A percentile compares a stretch with the other conserved stretches of the same genome.
Conservation (phyloP, 148 eudicot species). For the Amaranthus palmeri region DNA sequence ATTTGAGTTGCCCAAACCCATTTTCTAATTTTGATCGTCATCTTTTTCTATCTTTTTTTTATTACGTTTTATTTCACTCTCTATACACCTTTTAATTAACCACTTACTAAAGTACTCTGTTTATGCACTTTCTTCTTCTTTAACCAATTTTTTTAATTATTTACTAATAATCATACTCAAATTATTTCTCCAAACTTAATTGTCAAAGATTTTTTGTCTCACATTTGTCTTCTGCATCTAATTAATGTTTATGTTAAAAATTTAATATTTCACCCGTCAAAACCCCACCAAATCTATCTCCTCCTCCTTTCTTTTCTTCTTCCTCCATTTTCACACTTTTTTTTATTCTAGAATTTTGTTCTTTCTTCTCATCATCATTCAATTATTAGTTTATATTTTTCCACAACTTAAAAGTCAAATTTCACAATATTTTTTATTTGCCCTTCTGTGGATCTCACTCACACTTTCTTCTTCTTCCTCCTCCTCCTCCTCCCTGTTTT, state of each 20-base stretch:
- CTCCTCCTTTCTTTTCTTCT: neutral
- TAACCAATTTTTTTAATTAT: neutral
- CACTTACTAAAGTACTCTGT: neutral
- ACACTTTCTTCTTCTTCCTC: neutral
- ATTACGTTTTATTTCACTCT: constrained; percentile 2
- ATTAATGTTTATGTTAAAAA: neutral
- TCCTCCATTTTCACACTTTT: neutral
- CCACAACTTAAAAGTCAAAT: constrained; percentile 19
- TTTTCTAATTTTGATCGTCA: too few species aligned
- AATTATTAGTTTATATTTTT: constrained; percentile 23
- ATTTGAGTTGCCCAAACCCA: too few species aligned
- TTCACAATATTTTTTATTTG: neutral
- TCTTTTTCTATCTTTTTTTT: neutral
- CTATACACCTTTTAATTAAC: neutral
- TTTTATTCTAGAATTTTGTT: neutral
- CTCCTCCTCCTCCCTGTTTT: neutral
- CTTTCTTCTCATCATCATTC: neutral
- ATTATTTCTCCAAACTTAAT: constrained; percentile 15
- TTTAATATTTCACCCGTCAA: constrained; percentile 12
- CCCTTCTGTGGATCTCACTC: constrained; percentile 28
- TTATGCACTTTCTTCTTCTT: neutral
- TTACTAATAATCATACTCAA: neutral
- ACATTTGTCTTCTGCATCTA: neutral
- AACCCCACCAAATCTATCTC: constrained; percentile 33
- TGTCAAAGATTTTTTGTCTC: constrained; percentile 28